Conservation (phyloP, 345 rosid genomes). For the Aquilaria yunnanensis region DNA sequence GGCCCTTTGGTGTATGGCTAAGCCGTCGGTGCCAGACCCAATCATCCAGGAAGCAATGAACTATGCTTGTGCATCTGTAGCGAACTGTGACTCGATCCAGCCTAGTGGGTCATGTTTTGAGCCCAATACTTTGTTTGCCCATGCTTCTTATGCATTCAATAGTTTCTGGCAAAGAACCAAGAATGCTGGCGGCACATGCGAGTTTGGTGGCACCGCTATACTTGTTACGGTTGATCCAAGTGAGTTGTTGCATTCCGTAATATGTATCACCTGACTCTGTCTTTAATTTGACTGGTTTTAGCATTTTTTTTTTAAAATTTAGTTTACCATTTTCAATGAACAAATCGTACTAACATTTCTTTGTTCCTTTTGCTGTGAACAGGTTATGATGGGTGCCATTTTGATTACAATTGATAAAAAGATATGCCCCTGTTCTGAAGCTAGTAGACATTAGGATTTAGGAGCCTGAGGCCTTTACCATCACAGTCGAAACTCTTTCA, state of each 20-base stretch:
- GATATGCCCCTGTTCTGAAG: background rate
- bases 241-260: constrained; percentile 18
- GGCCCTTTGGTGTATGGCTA: constrained; percentile 88
- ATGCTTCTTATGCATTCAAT: constrained; percentile 89
- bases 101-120: constrained; percentile 63
- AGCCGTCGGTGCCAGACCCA: constrained; percentile 93
- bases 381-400: constrained; percentile 65
- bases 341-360: background rate
- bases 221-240: constrained; percentile 92
- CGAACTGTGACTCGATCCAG: constrained; percentile 70
- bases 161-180: constrained; percentile 92
- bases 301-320: background rate
- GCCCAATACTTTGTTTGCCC: constrained; percentile 73
- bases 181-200: constrained; percentile 67
- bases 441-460: background rate
- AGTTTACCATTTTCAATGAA: background rate
- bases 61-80: constrained; percentile 88
- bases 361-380: constrained; percentile 1
- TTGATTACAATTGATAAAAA: constrained; percentile 16
- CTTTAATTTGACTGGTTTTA: no score
- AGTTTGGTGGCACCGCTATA: constrained; percentile 92
- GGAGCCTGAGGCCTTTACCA: no score
- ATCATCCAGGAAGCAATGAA: constrained; percentile 93
- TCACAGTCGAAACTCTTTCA: no score
- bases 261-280: no score